A percentile compares a stretch with the other conserved stretches of the same genome.
Conservation (phyloP, 805 yeast species). For the Ogataea sp. region DNA sequence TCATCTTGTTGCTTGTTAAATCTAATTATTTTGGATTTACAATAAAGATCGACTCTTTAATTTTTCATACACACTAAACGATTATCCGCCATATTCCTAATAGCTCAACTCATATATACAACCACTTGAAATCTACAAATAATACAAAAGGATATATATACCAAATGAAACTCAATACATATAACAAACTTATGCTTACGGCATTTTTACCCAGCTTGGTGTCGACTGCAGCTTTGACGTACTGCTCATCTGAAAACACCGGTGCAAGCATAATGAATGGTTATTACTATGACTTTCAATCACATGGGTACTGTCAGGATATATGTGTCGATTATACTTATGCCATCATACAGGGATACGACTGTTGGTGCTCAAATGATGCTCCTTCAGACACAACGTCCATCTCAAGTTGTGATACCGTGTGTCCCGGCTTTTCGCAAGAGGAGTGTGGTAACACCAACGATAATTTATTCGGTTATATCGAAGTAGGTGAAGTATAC, state of each 20-base stretch:
- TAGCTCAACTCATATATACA: too few species aligned
- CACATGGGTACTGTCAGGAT: conserved; percentile 36
- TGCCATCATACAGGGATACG: conserved; percentile 34
- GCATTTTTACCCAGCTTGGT: not conserved
- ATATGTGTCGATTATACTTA: conserved; percentile 29
- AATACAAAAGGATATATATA: too few species aligned
- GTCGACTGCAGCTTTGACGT: not conserved
- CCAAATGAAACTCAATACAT: too few species aligned
- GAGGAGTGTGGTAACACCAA: conserved; percentile 51
- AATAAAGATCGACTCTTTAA: too few species aligned
- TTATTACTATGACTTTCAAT: conserved; percentile 11
- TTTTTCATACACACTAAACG: too few species aligned
- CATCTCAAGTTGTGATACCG: conserved; percentile 30
- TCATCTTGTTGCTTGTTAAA: too few species aligned
- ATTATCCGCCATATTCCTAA: too few species aligned
- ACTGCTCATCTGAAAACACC: conserved; percentile 21
- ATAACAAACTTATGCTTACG: too few species aligned
- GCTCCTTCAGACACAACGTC: conserved; percentile 22
- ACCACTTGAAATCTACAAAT: too few species aligned
- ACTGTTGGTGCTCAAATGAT: conserved; percentile 56
- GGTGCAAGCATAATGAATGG: conserved; percentile 5
- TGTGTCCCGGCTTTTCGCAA: conserved; percentile 55
- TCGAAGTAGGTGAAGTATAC: conserved; percentile 5
- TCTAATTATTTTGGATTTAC: too few species aligned
- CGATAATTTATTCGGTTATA: conserved; percentile 17